Evolutionary conservation across 2,329 filamentous ascomycete genomes (phyloP).

Genomic region (Ilyonectria destructans): DNA sequence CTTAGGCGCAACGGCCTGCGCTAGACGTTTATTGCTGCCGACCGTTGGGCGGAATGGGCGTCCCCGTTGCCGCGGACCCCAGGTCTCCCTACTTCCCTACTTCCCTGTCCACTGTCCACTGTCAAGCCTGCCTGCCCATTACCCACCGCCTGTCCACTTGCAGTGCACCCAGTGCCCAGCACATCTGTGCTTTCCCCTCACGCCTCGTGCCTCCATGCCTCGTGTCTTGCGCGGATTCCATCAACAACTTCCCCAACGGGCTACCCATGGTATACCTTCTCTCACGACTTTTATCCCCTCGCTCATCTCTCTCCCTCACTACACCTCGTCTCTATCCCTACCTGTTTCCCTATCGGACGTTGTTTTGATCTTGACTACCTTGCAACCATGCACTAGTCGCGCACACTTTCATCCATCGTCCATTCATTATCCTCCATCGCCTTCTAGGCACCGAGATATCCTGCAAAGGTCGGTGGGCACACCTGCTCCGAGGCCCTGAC

Average conservation of each 20-base stretch:
- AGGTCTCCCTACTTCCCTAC: constrained; percentile 16
- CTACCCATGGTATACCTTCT: constrained; percentile 14
- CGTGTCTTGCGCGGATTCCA: constrained; percentile 17
- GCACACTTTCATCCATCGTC: constrained; percentile 19
- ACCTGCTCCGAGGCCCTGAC: constrained; percentile 11
- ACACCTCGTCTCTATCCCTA: background rate
- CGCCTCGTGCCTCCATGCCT: background rate
- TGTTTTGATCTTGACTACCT: constrained; percentile 17
- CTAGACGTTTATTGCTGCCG: constrained; percentile 26
- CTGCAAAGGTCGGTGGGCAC: constrained; percentile 15
- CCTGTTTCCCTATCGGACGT: background rate
- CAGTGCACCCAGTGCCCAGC: constrained; percentile 12
- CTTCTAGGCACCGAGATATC: constrained; percentile 28
- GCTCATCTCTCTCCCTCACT: constrained; percentile 29
- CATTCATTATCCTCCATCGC: constrained; percentile 3
- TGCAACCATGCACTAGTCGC: constrained; percentile 10
- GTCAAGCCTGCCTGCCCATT: constrained; percentile 18
- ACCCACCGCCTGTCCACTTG: constrained; percentile 24
- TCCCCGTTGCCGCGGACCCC: constrained; percentile 27
- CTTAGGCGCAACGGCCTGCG: constrained; percentile 18
- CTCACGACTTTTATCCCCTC: constrained; percentile 25
- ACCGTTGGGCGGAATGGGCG: constrained; percentile 25
- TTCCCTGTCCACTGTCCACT: constrained; percentile 19
- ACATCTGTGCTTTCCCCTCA: constrained; percentile 12
- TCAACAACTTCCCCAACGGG: constrained; percentile 16